These are phyloP conservation scores for Teratosphaeria zuluensis DNA, from an alignment of 2,329 filamentous ascomycete species.

Conservation along the genomic window DNA sequence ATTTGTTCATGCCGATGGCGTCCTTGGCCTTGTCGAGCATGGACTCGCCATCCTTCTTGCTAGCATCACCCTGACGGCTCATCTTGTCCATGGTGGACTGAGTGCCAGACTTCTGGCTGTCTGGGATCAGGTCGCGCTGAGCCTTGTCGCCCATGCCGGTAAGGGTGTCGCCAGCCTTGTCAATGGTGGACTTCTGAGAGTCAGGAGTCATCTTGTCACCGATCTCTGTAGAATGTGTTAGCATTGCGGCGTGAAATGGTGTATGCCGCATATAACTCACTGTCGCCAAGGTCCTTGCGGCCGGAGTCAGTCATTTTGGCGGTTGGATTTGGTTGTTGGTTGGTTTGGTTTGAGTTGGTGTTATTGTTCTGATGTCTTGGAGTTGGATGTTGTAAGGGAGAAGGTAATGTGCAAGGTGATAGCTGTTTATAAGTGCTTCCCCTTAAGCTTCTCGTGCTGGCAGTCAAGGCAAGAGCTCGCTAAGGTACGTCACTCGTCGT, in stretches of 20 bases:
- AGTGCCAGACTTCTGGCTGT: slow-evolving; percentile 44
- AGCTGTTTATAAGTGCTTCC: not conserved
- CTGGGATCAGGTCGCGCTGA: slow-evolving; percentile 41
- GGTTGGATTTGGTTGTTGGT: slow-evolving; percentile 8
- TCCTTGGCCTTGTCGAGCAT: slow-evolving; percentile 41
- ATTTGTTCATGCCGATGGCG: slow-evolving; percentile 33
- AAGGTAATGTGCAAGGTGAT: not conserved
- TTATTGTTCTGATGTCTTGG: slow-evolving; percentile 5
- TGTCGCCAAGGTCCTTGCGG: slow-evolving; percentile 52
- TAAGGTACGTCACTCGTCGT: not conserved
- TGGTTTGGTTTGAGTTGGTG: slow-evolving; percentile 11
- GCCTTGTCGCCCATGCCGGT: slow-evolving; percentile 49
- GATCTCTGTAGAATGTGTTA: slow-evolving; percentile 36
- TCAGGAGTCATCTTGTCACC: slow-evolving; percentile 50
- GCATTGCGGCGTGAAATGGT: slow-evolving; percentile 1
- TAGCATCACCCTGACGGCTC: slow-evolving; percentile 36
- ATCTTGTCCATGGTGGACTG: slow-evolving; percentile 45
- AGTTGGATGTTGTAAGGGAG: slow-evolving; percentile 1
- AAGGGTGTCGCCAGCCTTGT: slow-evolving; percentile 48
- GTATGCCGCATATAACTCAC: slow-evolving; percentile 15
- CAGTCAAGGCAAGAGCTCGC: not conserved
- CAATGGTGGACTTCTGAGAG: slow-evolving; percentile 50
- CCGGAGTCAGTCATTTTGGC: slow-evolving; percentile 43
- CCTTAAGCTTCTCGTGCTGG: not conserved
- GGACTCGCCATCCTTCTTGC: slow-evolving; percentile 29